Conservation (phyloP, 2,329 filamentous ascomycete species). For the Blumeria hordei region DNA sequence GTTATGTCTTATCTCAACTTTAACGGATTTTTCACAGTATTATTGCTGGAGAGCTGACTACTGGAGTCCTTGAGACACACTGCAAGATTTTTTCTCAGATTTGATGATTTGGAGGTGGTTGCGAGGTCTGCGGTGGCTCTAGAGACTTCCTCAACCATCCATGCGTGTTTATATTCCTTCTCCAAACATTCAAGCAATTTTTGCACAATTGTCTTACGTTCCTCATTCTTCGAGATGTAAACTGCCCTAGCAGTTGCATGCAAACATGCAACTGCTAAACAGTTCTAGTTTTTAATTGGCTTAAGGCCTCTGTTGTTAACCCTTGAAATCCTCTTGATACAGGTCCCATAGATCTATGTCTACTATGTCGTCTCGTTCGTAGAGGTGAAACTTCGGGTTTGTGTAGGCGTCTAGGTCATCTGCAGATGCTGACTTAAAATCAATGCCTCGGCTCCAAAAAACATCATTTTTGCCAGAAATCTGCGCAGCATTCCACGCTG, state of each 20-base stretch:
- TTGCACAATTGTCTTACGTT: not conserved
- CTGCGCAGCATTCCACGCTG: no score
- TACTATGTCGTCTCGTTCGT: not conserved
- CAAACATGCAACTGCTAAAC: not conserved
- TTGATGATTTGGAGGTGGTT: not conserved
- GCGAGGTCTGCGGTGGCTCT: not conserved
- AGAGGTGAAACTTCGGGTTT: not conserved
- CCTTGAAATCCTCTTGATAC: not conserved
- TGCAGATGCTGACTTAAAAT: not conserved
- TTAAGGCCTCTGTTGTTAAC: not conserved
- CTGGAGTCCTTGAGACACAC: no score
- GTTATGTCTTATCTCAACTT: no score
- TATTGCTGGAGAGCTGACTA: no score
- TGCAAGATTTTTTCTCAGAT: not conserved
- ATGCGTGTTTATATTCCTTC: not conserved
- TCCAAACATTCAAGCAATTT: not conserved
- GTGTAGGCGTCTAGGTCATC: not conserved
- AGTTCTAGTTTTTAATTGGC: not conserved
- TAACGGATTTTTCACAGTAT: no score
- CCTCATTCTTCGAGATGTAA: not conserved
- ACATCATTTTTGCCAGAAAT: no score
- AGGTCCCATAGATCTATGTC: not conserved
- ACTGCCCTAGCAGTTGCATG: not conserved
- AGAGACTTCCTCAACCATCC: not conserved
- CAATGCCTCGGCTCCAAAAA: not conserved